A percentile compares a stretch with the other conserved stretches of the same genome.
Conservation (phyloP, 768 basidiomycete species). For the Pleurotus tuber-regium region DNA sequence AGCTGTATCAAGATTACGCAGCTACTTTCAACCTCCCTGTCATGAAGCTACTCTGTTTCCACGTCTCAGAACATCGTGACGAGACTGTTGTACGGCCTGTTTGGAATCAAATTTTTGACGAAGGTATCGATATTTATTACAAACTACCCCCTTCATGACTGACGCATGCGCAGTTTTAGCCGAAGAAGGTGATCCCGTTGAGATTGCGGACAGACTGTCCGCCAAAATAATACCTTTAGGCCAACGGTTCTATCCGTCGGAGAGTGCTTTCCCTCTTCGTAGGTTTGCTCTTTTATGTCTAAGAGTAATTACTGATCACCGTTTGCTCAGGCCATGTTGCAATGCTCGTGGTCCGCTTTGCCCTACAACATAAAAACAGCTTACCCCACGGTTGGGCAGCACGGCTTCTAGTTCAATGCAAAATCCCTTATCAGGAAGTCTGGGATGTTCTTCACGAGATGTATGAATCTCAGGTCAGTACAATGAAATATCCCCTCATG, state of each 20-base stretch:
- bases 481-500: background rate
- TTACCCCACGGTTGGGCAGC: slow-evolving; percentile 82
- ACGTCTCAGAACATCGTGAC: slow-evolving; percentile 92
- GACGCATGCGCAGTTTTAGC: slow-evolving; percentile 33
- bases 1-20: slow-evolving; percentile 90
- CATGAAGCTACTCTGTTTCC: slow-evolving; percentile 85
- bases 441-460: slow-evolving; percentile 86
- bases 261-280: slow-evolving; percentile 88
- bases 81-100: slow-evolving; percentile 77
- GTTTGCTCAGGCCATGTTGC: slow-evolving; percentile 66
- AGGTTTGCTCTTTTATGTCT: slow-evolving; percentile 26
- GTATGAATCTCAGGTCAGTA: slow-evolving; percentile 80
- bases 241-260: slow-evolving; percentile 87
- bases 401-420: slow-evolving; percentile 74
- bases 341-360: slow-evolving; percentile 72
- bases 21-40: slow-evolving; percentile 80
- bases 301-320: slow-evolving; percentile 2
- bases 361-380: slow-evolving; percentile 53
- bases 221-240: slow-evolving; percentile 70
- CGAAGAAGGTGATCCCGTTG: slow-evolving; percentile 53
- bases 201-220: slow-evolving; percentile 60
- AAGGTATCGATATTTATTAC: slow-evolving; percentile 44
- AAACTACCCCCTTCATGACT: slow-evolving; percentile 2
- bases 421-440: slow-evolving; percentile 76
- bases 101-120: slow-evolving; percentile 86